phyloP scores from a whole-genome alignment of 202 grass and related monocot species.

The Panicum virgatum region DNA sequence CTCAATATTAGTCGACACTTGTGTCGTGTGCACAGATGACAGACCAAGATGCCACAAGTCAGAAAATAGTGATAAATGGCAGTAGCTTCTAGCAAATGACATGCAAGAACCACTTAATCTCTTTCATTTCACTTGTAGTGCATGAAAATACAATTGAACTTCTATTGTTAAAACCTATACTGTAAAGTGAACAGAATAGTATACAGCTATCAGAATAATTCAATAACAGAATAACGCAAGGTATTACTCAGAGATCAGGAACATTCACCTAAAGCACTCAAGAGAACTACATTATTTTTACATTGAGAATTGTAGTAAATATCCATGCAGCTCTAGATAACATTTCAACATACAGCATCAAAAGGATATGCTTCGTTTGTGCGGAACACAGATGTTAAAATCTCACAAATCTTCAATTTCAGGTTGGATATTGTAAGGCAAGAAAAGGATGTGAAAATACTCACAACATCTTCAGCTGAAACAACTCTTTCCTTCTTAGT shows the following conservation, averaged over 20 bases:
- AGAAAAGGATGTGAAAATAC: slow-evolving; percentile 44
- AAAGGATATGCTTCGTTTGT: neutral
- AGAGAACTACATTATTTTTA: neutral
- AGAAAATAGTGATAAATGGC: neutral
- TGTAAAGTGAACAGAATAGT: neutral
- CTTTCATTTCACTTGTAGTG: neutral
- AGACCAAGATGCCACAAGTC: neutral
- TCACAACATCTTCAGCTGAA: slow-evolving; percentile 88
- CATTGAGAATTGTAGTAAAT: neutral
- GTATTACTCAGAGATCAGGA: slow-evolving; percentile 20
- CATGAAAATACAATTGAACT: neutral
- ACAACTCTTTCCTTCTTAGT: slow-evolving; percentile 73
- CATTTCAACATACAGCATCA: slow-evolving; percentile 23
- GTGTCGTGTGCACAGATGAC: neutral
- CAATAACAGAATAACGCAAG: neutral
- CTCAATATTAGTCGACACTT: neutral
- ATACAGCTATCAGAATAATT: slow-evolving; percentile 17
- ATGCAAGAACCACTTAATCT: neutral
- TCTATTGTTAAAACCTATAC: neutral
- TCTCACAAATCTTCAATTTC: slow-evolving; percentile 1
- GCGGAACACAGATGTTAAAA: slow-evolving; percentile 2
- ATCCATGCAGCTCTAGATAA: slow-evolving; percentile 2
- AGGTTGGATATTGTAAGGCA: slow-evolving; percentile 1
- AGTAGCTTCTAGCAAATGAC: neutral
- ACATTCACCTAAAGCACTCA: slow-evolving; percentile 26